phyloP scores from a whole-genome alignment of 345 rosid genomes.

The Aquilaria malaccensis region DNA sequence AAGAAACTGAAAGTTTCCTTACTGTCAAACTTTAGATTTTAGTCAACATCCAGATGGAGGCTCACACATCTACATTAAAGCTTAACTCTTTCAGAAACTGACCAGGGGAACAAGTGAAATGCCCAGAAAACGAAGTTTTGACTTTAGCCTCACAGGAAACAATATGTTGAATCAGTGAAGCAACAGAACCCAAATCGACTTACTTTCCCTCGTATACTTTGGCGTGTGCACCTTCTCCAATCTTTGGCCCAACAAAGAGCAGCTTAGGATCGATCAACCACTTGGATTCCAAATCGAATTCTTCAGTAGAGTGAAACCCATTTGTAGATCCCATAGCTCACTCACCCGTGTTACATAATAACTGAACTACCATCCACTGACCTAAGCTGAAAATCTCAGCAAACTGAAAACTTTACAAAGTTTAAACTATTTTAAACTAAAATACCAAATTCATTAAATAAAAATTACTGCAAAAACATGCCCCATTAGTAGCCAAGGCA shows the following conservation, averaged over 20 bases:
- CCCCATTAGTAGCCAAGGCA: conserved; percentile 14
- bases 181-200: conserved; percentile 29
- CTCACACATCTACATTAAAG: not conserved
- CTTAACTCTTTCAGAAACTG: conserved; percentile 6
- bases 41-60: not conserved
- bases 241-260: conserved; percentile 93
- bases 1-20: not conserved
- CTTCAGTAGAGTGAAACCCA: conserved; percentile 50
- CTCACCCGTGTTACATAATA: conserved; percentile 6
- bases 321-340: conserved; percentile 70
- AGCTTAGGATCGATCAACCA: conserved; percentile 91
- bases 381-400: conserved; percentile 15
- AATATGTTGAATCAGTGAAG: not conserved
- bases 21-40: not conserved
- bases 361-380: conserved; percentile 19
- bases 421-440: conserved; percentile 4
- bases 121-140: not conserved
- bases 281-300: conserved; percentile 66
- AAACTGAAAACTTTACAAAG: conserved; percentile 12
- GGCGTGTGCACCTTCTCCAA: conserved; percentile 99
- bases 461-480: conserved; percentile 7
- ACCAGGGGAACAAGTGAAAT: not conserved
- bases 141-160: not conserved
- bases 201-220: conserved; percentile 98
- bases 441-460: conserved; percentile 7